Evolutionary conservation across 2,329 filamentous ascomycete species (phyloP).

Genomic region (Hypoxylon rubiginosum): DNA sequence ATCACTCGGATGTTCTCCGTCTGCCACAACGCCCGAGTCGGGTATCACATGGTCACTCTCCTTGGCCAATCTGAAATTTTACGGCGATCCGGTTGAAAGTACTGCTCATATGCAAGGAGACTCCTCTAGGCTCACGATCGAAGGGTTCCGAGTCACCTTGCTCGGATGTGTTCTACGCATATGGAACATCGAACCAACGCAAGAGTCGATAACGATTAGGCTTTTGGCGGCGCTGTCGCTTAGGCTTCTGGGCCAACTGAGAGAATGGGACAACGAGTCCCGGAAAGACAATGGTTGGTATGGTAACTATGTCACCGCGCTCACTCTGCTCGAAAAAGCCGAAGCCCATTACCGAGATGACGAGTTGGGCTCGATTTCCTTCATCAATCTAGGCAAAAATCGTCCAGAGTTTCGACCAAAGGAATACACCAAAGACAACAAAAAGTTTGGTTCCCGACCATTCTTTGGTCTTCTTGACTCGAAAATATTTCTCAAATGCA

Average conservation of each 20-base stretch:
- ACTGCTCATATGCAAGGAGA: neutral
- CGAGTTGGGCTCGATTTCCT: neutral
- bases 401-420: neutral
- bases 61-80: neutral
- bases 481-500: neutral
- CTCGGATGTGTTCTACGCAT: neutral
- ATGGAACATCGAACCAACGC: neutral
- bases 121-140: neutral
- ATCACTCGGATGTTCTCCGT: neutral
- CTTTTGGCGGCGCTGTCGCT: slow-evolving; percentile 1
- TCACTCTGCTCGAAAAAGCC: neutral
- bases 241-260: neutral
- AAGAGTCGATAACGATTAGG: neutral
- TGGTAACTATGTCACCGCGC: neutral
- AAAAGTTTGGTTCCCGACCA: neutral
- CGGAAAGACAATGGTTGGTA: neutral
- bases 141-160: neutral
- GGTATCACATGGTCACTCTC: neutral
- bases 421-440: neutral
- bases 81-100: neutral
- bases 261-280: neutral
- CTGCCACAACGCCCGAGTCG: neutral
- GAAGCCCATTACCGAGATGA: neutral
- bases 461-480: neutral
- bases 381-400: neutral